phyloP scores from a whole-genome alignment of 2,329 filamentous ascomycete genomes.

The Trichoderma sp. region DNA sequence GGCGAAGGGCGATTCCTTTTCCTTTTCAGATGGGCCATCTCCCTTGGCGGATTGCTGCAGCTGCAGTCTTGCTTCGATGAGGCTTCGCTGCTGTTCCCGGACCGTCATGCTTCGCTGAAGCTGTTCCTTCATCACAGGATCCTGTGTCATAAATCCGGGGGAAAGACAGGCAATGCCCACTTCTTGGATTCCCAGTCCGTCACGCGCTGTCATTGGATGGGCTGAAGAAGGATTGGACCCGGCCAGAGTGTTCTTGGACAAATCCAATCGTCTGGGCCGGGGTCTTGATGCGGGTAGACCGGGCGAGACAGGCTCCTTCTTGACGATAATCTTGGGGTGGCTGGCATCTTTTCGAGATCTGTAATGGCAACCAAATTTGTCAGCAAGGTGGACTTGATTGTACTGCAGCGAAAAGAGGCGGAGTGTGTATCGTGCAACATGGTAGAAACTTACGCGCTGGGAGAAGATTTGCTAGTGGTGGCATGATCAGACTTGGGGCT shows the following conservation, averaged over 20 bases:
- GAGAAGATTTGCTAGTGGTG: conserved; percentile 49
- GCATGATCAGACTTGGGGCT: conserved; percentile 48
- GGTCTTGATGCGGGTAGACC: conserved; percentile 65
- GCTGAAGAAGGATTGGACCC: conserved; percentile 57
- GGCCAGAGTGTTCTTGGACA: conserved; percentile 60
- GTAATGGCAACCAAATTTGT: conserved; percentile 19
- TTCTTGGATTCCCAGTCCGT: conserved; percentile 80
- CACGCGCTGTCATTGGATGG: conserved; percentile 74
- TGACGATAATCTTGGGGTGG: conserved; percentile 81
- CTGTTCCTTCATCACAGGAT: conserved; percentile 95
- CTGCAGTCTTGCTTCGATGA: conserved; percentile 88
- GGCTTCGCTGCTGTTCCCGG: conserved; percentile 86
- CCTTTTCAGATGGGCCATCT: conserved; percentile 59
- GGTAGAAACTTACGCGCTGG: conserved; percentile 53
- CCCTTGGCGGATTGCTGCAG: conserved; percentile 72
- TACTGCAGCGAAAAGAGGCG: background rate
- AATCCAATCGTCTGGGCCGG: conserved; percentile 67
- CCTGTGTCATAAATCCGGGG: conserved; percentile 91
- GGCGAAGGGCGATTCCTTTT: conserved; percentile 51
- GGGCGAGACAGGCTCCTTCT: conserved; percentile 92
- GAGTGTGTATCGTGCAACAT: background rate
- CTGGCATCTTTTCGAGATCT: conserved; percentile 51
- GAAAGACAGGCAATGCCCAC: conserved; percentile 92
- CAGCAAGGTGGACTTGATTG: conserved; percentile 13
- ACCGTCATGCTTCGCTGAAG: conserved; percentile 91